These are phyloP conservation scores for Cajanus cajan DNA, from an alignment of 306 rosid genomes.

Conservation along the genomic window DNA sequence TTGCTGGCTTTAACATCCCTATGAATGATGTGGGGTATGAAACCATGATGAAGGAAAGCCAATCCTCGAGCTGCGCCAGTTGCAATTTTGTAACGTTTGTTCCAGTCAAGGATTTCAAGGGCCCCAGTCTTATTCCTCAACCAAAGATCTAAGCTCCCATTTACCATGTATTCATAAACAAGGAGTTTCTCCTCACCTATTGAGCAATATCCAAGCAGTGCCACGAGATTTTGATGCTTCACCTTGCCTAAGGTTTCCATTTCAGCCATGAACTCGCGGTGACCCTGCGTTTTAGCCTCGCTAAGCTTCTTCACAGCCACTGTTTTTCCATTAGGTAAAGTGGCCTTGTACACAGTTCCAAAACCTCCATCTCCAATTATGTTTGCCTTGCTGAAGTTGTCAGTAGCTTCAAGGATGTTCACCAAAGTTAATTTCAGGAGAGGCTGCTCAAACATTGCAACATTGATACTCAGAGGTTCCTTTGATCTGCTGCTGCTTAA, in stretches of 20 bases:
- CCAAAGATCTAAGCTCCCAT: conserved; percentile 97
- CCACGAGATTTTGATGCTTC: conserved; percentile 84
- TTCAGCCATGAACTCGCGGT: conserved; percentile 91
- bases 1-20: conserved; percentile 95
- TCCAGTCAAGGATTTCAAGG: conserved; percentile 82
- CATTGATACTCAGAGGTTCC: conserved; percentile 88
- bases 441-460: conserved; percentile 96
- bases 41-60: conserved; percentile 93
- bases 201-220: conserved; percentile 93
- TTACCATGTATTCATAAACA: conserved; percentile 92
- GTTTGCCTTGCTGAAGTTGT: conserved; percentile 94
- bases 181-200: conserved; percentile 89
- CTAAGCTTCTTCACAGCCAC: conserved; percentile 96
- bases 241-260: conserved; percentile 99
- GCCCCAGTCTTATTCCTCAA: conserved; percentile 79
- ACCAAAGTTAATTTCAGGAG: conserved; percentile 78
- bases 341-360: conserved; percentile 95
- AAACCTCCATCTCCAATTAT: conserved; percentile 98
- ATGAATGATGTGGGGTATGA: conserved; percentile 91
- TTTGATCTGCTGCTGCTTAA: conserved; percentile 89
- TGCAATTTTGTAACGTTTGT: conserved; percentile 77
- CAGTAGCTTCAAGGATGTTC: conserved; percentile 80
- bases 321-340: conserved; percentile 66
- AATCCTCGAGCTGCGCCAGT: conserved; percentile 77
- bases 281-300: conserved; percentile 93